phyloP scores from a whole-genome alignment of 805 yeast species.

The Cyberlindnera nakhonratchasimensis region DNA sequence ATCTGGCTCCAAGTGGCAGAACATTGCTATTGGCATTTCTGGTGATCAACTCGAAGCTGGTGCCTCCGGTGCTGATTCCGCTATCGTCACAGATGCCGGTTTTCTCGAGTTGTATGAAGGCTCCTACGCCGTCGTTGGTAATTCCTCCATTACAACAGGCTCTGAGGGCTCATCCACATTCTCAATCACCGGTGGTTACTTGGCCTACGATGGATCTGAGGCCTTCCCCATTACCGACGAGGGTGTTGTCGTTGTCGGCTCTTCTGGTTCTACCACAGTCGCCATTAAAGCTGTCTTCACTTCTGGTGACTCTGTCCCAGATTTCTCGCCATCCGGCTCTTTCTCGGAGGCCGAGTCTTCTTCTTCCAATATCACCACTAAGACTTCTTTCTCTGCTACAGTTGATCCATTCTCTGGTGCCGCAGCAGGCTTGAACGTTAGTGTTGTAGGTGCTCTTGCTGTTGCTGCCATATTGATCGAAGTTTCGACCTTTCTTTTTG shows the following conservation, averaged over 20 bases:
- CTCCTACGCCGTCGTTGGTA: constrained; percentile 27
- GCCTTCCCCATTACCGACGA: constrained; percentile 37
- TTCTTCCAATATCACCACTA: constrained; percentile 13
- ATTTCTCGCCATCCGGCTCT: constrained; percentile 24
- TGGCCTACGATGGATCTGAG: constrained; percentile 32
- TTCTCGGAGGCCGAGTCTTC: not conserved
- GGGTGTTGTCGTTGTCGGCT: constrained; percentile 8
- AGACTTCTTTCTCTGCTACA: constrained; percentile 24
- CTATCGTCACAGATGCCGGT: constrained; percentile 31
- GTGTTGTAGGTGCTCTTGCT: constrained; percentile 23
- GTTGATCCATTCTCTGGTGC: no score
- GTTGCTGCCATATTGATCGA: constrained; percentile 30
- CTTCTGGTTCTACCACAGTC: constrained; percentile 10
- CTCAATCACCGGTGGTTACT: constrained; percentile 34
- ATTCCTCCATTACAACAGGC: constrained; percentile 25
- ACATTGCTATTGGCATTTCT: constrained; percentile 20
- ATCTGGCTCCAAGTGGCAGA: constrained; percentile 34
- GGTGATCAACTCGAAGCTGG: constrained; percentile 19
- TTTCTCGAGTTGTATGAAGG: constrained; percentile 29
- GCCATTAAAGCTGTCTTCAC: constrained; percentile 17
- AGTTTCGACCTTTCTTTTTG: not conserved
- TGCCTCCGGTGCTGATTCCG: constrained; percentile 6
- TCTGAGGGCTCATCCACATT: constrained; percentile 36
- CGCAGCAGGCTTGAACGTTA: constrained; percentile 11
- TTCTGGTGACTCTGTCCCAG: constrained; percentile 24